Percentiles rank a stretch among this genome's conserved stretches.
These are phyloP conservation scores for Teratosphaeria gauchensis DNA, from an alignment of 2,329 filamentous ascomycete genomes.

Conservation along the genomic window DNA sequence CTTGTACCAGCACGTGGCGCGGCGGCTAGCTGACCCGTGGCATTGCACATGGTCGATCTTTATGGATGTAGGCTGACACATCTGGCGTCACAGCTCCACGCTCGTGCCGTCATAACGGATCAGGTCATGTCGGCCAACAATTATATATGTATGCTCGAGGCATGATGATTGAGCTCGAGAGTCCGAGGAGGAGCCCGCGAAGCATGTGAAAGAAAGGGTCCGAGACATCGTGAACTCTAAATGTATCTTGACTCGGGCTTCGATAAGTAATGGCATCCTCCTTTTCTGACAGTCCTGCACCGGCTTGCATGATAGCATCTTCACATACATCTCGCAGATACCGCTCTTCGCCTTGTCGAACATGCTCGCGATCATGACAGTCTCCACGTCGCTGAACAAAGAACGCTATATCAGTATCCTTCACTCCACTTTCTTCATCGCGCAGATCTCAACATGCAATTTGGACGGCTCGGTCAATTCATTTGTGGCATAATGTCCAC, in stretches of 20 bases:
- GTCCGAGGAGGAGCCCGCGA: background rate
- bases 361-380: no score
- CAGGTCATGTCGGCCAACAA: background rate
- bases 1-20: background rate
- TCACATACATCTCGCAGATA: no score
- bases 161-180: background rate
- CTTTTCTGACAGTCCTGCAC: no score
- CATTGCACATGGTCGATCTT: background rate
- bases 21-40: background rate
- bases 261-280: no score
- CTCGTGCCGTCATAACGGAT: background rate
- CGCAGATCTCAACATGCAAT: background rate
- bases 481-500: background rate
- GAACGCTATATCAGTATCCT: background rate
- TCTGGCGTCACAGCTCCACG: background rate
- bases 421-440: background rate
- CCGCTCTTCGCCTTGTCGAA: no score
- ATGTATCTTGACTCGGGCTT: background rate
- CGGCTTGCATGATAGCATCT: no score
- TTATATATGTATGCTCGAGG: background rate
- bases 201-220: background rate
- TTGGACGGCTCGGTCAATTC: background rate
- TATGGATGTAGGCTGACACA: background rate
- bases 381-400: no score
- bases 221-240: background rate